phyloP scores from a whole-genome alignment of 2,329 filamentous ascomycete species.

The Coleophoma crateriformis region DNA sequence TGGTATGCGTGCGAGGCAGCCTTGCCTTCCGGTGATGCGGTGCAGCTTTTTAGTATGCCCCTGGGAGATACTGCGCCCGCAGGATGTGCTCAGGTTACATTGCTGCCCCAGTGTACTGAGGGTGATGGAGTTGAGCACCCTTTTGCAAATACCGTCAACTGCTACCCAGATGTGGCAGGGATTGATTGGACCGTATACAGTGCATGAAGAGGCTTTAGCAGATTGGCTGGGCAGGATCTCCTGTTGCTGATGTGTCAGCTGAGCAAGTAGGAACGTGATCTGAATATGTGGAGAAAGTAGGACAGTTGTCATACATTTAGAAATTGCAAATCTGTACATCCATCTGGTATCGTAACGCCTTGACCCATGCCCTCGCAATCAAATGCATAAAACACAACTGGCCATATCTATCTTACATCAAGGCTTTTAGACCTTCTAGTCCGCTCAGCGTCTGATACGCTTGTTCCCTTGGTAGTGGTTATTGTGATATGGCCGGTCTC shows the following conservation, averaged over 20 bases:
- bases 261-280: too few species aligned
- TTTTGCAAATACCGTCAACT: constrained; percentile 30
- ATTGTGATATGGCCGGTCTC: not conserved
- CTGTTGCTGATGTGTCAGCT: too few species aligned
- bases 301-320: too few species aligned
- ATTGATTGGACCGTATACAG: constrained; percentile 32
- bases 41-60: constrained; percentile 33
- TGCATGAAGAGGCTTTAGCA: not conserved
- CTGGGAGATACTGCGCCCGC: constrained; percentile 29
- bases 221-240: too few species aligned
- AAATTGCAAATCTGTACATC: too few species aligned
- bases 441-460: not conserved
- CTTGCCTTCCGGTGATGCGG: constrained; percentile 34
- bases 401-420: too few species aligned
- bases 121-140: constrained; percentile 33
- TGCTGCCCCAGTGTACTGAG: constrained; percentile 38
- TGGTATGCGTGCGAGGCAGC: constrained; percentile 38
- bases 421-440: too few species aligned
- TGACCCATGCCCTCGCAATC: constrained; percentile 27
- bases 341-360: too few species aligned
- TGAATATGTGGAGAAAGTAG: too few species aligned
- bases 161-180: constrained; percentile 34
- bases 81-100: constrained; percentile 34
- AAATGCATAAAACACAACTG: constrained; percentile 11
- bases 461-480: not conserved